A percentile compares a stretch with the other conserved stretches of the same genome.
Conservation (phyloP, 257 asterid species). For the Scutellaria minor region DNA sequence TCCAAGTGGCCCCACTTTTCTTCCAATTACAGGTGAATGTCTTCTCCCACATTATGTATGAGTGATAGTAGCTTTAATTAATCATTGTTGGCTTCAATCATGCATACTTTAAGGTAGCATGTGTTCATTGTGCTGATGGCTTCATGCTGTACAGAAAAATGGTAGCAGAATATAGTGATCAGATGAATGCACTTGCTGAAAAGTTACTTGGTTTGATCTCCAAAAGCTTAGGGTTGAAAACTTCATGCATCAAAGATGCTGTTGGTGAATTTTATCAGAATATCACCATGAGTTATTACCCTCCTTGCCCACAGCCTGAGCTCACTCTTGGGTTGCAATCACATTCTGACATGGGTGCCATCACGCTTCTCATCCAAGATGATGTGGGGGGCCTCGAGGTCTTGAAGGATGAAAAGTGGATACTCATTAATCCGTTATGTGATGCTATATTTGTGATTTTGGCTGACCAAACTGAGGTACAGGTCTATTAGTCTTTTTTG, state of each 20-base stretch:
- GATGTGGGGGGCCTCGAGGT: conserved; percentile 94
- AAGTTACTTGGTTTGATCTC: conserved; percentile 66
- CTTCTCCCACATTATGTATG: not conserved
- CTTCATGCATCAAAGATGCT: conserved; percentile 61
- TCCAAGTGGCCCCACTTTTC: conserved; percentile 79
- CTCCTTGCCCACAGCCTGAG: conserved; percentile 96
- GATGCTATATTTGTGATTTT: conserved; percentile 80
- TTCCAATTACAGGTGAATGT: conserved; percentile 65
- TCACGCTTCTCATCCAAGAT: conserved; percentile 91
- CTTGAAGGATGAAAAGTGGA: conserved; percentile 82
- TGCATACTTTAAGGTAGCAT: too few relatives aligned
- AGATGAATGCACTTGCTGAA: conserved; percentile 66
- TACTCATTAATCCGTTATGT: conserved; percentile 54
- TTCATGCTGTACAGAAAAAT: conserved; percentile 48
- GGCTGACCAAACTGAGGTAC: conserved; percentile 97
- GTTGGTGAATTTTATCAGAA: conserved; percentile 86
- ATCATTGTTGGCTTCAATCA: not conserved
- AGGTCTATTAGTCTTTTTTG: not conserved
- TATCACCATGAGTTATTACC: conserved; percentile 84
- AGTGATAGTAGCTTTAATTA: conserved; percentile 6
- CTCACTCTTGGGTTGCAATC: conserved; percentile 95
- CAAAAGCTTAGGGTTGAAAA: conserved; percentile 66
- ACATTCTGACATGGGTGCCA: conserved; percentile 83
- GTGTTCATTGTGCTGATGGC: too few relatives aligned
- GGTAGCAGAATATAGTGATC: conserved; percentile 70